A percentile compares a stretch with the other conserved stretches of the same genome.
Conservation (phyloP, 257 asterid genomes). For the Perilla frutescens region DNA sequence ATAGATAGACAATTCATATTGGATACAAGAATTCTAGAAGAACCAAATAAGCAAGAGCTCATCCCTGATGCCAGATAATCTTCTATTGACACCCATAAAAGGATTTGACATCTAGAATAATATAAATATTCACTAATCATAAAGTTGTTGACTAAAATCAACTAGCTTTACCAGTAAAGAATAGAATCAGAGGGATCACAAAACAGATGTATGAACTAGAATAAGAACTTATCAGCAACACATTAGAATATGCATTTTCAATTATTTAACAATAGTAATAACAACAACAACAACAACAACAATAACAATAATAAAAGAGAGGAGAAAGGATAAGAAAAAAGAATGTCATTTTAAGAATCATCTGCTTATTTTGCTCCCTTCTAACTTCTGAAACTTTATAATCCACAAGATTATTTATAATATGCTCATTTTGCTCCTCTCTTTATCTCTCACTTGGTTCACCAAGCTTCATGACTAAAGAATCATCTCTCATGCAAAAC, state of each 20-base stretch:
- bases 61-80: constrained; percentile 15
- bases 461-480: constrained; percentile 16
- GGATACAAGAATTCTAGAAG: constrained; percentile 14
- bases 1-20: constrained; percentile 1
- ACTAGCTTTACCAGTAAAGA: not conserved
- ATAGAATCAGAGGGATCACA: constrained; percentile 22
- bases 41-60: not conserved
- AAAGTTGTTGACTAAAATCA: not conserved
- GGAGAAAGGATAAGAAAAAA: not conserved
- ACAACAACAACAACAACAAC: too few species aligned
- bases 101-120: constrained; percentile 13
- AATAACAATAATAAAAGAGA: too few species aligned
- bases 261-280: not conserved
- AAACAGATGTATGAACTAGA: constrained; percentile 9
- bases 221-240: constrained; percentile 1
- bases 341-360: not conserved
- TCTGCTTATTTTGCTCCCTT: not conserved
- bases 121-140: not conserved
- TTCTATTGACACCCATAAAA: not conserved
- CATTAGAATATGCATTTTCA: not conserved
- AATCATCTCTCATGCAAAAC: constrained; percentile 22
- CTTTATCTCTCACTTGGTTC: not conserved
- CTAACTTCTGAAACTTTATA: not conserved
- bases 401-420: constrained; percentile 7
- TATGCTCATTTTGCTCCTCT: not conserved